Evolutionary conservation across 345 rosid species (phyloP).

Genomic region (Corymbia maculata): DNA sequence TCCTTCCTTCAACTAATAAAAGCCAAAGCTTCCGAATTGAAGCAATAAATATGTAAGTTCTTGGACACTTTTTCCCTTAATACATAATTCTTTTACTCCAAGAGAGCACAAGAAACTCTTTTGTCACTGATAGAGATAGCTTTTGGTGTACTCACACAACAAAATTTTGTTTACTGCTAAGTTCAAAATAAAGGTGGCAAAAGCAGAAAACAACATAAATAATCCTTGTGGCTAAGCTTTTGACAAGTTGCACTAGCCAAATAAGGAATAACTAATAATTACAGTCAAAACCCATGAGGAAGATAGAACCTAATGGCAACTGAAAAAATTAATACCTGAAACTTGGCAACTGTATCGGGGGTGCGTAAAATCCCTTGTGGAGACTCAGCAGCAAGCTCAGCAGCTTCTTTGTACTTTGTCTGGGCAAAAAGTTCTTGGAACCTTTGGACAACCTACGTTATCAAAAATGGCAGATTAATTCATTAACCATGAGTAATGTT

Average conservation of each 20-base stretch:
- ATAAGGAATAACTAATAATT: background rate
- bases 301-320: background rate
- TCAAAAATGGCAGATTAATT: background rate
- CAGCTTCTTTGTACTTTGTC: constrained; percentile 98
- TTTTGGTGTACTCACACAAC: background rate
- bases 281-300: background rate
- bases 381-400: constrained; percentile 99
- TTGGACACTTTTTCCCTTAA: background rate
- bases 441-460: constrained; percentile 78
- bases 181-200: background rate
- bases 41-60: background rate
- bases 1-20: background rate
- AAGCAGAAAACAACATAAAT: background rate
- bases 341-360: constrained; percentile 94
- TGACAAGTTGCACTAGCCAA: background rate
- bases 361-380: constrained; percentile 97
- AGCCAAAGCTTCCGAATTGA: background rate
- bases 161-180: background rate
- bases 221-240: background rate
- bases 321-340: constrained; percentile 53
- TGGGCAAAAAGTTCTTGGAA: constrained; percentile 97
- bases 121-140: background rate
- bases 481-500: background rate
- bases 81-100: background rate
- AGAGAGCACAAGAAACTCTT: background rate